Percentiles rank a stretch among this genome's conserved stretches.
These are phyloP conservation scores for Saccharomycopsis lassenensis DNA, from an alignment of 805 yeast genomes.

Conservation along the genomic window DNA sequence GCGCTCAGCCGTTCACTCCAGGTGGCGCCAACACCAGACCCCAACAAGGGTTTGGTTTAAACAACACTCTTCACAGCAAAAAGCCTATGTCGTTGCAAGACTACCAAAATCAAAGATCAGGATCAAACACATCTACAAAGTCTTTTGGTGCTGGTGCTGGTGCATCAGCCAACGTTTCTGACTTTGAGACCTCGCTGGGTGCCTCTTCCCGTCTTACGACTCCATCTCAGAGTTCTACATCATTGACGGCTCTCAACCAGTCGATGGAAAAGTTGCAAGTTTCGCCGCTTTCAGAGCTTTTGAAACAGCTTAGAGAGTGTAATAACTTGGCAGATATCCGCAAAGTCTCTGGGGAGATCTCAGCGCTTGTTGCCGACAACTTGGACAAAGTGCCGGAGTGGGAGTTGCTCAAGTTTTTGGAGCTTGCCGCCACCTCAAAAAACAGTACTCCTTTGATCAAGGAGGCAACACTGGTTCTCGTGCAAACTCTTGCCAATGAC, in stretches of 20 bases:
- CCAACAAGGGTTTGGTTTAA: slow-evolving; percentile 8
- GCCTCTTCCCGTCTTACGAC: slow-evolving; percentile 13
- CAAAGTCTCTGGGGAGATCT: slow-evolving; percentile 42
- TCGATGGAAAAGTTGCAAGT: slow-evolving; percentile 56
- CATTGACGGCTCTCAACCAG: slow-evolving; percentile 60
- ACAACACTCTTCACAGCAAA: slow-evolving; percentile 12
- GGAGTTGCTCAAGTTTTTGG: slow-evolving; percentile 51
- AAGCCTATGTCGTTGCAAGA: slow-evolving; percentile 17
- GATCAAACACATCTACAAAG: not conserved
- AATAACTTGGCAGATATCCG: slow-evolving; percentile 44
- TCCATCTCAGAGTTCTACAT: slow-evolving; percentile 52
- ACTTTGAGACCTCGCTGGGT: slow-evolving; percentile 10
- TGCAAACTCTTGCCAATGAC: slow-evolving; percentile 36
- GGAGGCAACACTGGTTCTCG: slow-evolving; percentile 60
- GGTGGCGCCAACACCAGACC: slow-evolving; percentile 1
- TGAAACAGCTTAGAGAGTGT: slow-evolving; percentile 42
- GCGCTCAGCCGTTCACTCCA: slow-evolving; percentile 4
- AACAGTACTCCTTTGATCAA: slow-evolving; percentile 54
- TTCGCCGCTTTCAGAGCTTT: slow-evolving; percentile 54
- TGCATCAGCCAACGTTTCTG: slow-evolving; percentile 3
- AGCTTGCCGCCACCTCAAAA: slow-evolving; percentile 62
- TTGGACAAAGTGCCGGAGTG: slow-evolving; percentile 44
- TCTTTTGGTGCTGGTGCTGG: not conserved
- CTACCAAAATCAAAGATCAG: slow-evolving; percentile 10
- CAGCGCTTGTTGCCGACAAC: slow-evolving; percentile 33